Evolutionary conservation across 805 yeast genomes (phyloP), one percentile per base, ranked within the genome.

Genomic region (Metschnikowia baotianmanensis): DNA sequence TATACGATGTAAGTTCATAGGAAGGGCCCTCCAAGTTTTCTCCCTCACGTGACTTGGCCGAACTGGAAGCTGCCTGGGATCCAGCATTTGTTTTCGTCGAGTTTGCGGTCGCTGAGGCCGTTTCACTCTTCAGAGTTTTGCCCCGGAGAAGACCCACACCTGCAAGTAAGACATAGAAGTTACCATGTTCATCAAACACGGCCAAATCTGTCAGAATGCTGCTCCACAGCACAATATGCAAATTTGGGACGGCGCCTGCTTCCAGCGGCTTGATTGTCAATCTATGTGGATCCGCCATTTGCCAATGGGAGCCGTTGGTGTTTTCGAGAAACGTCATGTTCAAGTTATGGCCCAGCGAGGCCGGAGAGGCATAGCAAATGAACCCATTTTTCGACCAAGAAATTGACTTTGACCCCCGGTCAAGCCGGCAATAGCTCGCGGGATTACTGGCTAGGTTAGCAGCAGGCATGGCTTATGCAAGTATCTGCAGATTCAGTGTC

Each of bases 371-470:
- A 51, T 83, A 87, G 1, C 96, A 95, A 23, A 90, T 75, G 51
- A 87, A 78, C 11, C 96, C 96, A 50, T 82, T 84, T 49, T 80
- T 77, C 9, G 95, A 85, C 96, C 96, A 88, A 9, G 87, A 74
- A 8, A 83, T 71, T 13, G 42, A 31, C 16, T 26, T 48, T 12
- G 38, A 31, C 17, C 21, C 25, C 6, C 10, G 21, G 13, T 34
- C 27, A 29, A 30, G 31, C 36, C 11, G 11, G n/a, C 3, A 25
- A 3, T 28, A 18, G 25, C 25, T 33, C 27, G 32, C 35, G 10
- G 34, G 12, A 9, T 13, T 25, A 19, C n/a, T 23, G 9, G 8
- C 40, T 27, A 26, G 42, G 8, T 38, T 34, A 10, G 28, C 4
- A 11, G 26, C n/a, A 5, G 33, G 42, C 42, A 38, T 38, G 19